Percentiles rank a stretch among this genome's conserved stretches.
Evolutionary conservation across 768 basidiomycete species (phyloP).

Genomic region (Rhodocollybia butyracea): DNA sequence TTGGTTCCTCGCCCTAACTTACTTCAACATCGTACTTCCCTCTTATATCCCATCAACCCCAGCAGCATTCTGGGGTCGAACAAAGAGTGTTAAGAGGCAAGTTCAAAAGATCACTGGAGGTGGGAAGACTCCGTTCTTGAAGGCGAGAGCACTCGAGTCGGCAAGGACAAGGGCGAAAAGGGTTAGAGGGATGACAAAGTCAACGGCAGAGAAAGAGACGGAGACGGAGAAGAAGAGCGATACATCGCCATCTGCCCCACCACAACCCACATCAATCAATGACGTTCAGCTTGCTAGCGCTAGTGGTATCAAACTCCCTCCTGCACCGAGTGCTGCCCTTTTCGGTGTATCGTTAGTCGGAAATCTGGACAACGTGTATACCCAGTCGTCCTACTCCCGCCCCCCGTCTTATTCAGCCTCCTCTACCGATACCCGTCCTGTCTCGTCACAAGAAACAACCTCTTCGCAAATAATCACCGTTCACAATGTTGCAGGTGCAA

Average conservation of each 20-base stretch:
- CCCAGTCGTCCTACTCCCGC: not conserved
- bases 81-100: constrained; percentile 50
- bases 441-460: not conserved
- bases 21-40: constrained; percentile 66
- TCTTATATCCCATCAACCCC: constrained; percentile 40
- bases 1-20: constrained; percentile 61
- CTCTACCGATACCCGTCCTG: too few species aligned
- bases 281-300: not conserved
- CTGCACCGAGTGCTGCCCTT: constrained; percentile 30
- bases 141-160: constrained; percentile 47
- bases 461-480: constrained; percentile 21
- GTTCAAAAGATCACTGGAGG: constrained; percentile 40
- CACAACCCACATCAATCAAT: constrained; percentile 8
- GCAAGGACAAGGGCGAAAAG: constrained; percentile 44
- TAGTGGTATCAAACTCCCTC: constrained; percentile 27
- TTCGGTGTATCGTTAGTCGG: constrained; percentile 68
- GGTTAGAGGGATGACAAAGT: not conserved
- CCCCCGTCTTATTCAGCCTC: not conserved
- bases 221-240: not conserved
- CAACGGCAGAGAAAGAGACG: not conserved
- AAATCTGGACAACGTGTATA: constrained; percentile 62
- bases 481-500: constrained; percentile 62
- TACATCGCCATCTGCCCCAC: constrained; percentile 20
- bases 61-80: constrained; percentile 56
- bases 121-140: constrained; percentile 49